Evolutionary conservation across 305 asterid genomes (phyloP), one percentile per base, ranked within the genome.

Genomic region (Euphrasia arctica): DNA sequence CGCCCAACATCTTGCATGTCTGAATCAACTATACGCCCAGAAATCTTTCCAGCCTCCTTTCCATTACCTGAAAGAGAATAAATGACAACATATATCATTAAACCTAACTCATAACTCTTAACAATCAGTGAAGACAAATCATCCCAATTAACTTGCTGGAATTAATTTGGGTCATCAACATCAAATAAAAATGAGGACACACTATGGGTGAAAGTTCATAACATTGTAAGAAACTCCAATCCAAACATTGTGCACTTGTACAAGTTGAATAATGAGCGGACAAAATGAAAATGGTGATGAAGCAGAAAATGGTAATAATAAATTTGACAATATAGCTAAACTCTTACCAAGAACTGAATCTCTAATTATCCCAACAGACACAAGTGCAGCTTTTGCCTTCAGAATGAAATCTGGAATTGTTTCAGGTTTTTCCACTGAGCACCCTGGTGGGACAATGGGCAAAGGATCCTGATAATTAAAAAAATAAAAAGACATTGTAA

Each of bases 1-100:
- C 97, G 95, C 64, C 95, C 97, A 69, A 93, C 97, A 79, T 94
- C 97, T 63, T 85, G 89, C 99, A 83, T 88, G 77, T 94, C 96
- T 56, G 96, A 86, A 72, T 94, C 97, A 74, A 79, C 85, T 75
- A 94, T 82, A 36, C 87, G 93, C 11, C 97, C 96, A 70, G 91
- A 74, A 58, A 82, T 56, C 76, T 78, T 93, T 74, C 87, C 86
- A 57, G 80, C 65, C 34, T 93, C 97, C 74, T 85, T 90, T 54
- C 88, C 95, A 71, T 72, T 82, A 72, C 95, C 99, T 93, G 15
- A 69, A 48, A 66, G 48, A 69, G 32, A 62, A 77, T 56, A 49
- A 69, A 67, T 58, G 60, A 70, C 43, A 34, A 65, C 58, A 57
- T 45, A 54, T 52, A 63, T 50, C 54, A 66, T 43, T 28, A 41